Conservation (phyloP, 2,329 filamentous ascomycete species). For the Microsporum canis region DNA sequence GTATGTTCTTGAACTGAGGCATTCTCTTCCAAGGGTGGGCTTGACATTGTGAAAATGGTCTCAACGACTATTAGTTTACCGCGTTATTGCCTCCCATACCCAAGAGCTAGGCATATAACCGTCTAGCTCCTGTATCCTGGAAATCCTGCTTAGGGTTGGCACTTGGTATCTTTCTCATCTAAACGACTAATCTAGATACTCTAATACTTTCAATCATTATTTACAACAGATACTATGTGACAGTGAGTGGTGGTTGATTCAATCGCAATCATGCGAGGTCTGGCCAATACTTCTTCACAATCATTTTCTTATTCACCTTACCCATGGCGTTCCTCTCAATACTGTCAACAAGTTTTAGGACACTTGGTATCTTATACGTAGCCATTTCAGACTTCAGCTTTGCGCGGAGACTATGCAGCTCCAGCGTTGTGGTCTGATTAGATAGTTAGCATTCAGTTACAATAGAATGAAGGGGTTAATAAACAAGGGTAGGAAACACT, state of each 20-base stretch:
- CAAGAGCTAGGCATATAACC: too few relatives aligned
- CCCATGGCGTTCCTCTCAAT: conserved; percentile 93
- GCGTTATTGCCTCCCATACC: too few relatives aligned
- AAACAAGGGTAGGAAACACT: conserved; percentile 8
- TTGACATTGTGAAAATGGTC: too few relatives aligned
- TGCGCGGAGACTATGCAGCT: conserved; percentile 24
- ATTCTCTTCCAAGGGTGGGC: too few relatives aligned
- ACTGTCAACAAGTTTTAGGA: conserved; percentile 65
- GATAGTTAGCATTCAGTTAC: not conserved
- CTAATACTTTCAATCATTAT: not conserved
- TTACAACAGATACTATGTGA: not conserved
- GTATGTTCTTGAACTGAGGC: too few relatives aligned
- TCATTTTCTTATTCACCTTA: conserved; percentile 47
- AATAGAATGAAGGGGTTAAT: not conserved
- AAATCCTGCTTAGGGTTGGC: too few relatives aligned
- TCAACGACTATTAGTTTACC: too few relatives aligned
- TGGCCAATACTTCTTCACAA: conserved; percentile 30
- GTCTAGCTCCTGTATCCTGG: too few relatives aligned
- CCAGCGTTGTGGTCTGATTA: conserved; percentile 13
- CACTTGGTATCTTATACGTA: conserved; percentile 86
- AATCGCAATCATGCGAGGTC: conserved; percentile 1
- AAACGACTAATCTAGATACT: too few relatives aligned
- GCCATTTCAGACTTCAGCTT: conserved; percentile 59
- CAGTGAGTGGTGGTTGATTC: not conserved
- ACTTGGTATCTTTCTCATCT: too few relatives aligned